phyloP scores from a whole-genome alignment of 306 rosid species.

The Pueraria montana region DNA sequence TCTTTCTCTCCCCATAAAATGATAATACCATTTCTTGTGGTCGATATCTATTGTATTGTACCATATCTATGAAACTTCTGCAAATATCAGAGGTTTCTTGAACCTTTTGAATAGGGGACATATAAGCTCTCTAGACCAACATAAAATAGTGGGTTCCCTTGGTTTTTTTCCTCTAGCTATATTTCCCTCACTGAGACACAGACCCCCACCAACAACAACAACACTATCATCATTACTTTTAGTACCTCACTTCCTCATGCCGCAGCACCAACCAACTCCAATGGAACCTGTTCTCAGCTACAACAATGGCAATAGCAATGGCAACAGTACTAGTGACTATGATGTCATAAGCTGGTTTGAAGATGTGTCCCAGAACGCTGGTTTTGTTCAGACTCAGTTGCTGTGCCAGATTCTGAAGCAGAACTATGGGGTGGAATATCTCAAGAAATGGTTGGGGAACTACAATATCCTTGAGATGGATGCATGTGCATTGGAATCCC shows the following conservation, averaged over 20 bases:
- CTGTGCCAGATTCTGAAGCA: conserved; percentile 75
- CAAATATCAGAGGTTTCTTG: conserved; percentile 39
- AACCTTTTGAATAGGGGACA: conserved; percentile 44
- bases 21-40: conserved; percentile 64
- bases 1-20: conserved; percentile 32
- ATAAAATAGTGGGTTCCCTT: conserved; percentile 12
- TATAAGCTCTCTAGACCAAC: conserved; percentile 21
- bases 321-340: not conserved
- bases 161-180: conserved; percentile 19
- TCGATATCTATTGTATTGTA: conserved; percentile 46
- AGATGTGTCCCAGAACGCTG: conserved; percentile 63
- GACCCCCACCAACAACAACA: not conserved
- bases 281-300: conserved; percentile 61
- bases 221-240: not conserved
- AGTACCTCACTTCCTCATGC: not conserved
- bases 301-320: conserved; percentile 27
- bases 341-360: conserved; percentile 83
- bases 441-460: conserved; percentile 72
- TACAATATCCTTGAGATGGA: conserved; percentile 67
- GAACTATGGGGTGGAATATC: conserved; percentile 77
- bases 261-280: conserved; percentile 17
- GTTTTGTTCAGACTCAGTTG: conserved; percentile 67
- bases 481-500: conserved; percentile 71
- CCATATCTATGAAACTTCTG: conserved; percentile 43
- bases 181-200: not conserved